Evolutionary conservation across 106 monocot genomes (phyloP), one percentile per base, ranked within the genome.

Genomic region (Hemerocallis citrina): DNA sequence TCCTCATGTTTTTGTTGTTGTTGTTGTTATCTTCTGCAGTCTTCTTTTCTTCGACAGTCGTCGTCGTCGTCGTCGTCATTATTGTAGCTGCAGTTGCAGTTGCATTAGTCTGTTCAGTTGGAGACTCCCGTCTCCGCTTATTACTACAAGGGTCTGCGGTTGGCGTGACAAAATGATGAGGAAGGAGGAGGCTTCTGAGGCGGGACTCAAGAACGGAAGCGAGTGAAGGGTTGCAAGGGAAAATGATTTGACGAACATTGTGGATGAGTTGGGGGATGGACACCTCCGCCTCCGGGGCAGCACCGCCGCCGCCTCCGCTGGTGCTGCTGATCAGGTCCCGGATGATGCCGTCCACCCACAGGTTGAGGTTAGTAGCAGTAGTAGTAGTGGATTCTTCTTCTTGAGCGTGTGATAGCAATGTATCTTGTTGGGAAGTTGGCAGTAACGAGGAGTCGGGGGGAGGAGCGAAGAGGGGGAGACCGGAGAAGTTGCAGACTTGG

Each of bases 171-270:
- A n/a, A n/a, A n/a, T n/a, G n/a, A n/a, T n/a, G n/a, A n/a, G n/a
- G n/a, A n/a, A n/a, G n/a, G n/a, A n/a, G n/a, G n/a, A 95, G 86
- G 14, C 73, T 73, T 15, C 83, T 85, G 22, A 95, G 83, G 39
- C 89, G 83, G 72, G 52, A 72, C 78, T 96, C 96, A 42, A 96
- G 72, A 12, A 77, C 48, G 36, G 84, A 45, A 6, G 91, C 96
- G 33, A 96, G 78, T 68, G 50, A 58, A 0, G 96, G 96, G 72
- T 96, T 91, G 72, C 91, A 96, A 2, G 96, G 96, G 14, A 74
- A 77, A 59, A 96, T 81, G 72, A 96, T 74, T 57, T 96, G 87
- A 0, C 91, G 78, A n/a, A 91, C 89, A 57, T 81, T 91, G 49
- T 84, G 66, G 56, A 91, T 91, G 48, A 96, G 79, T 59, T 96